A percentile compares a stretch with the other conserved stretches of the same genome.
phyloP scores from a whole-genome alignment of 495 filamentous ascomycete genomes.

The Hapsidospora chrysogenum region DNA sequence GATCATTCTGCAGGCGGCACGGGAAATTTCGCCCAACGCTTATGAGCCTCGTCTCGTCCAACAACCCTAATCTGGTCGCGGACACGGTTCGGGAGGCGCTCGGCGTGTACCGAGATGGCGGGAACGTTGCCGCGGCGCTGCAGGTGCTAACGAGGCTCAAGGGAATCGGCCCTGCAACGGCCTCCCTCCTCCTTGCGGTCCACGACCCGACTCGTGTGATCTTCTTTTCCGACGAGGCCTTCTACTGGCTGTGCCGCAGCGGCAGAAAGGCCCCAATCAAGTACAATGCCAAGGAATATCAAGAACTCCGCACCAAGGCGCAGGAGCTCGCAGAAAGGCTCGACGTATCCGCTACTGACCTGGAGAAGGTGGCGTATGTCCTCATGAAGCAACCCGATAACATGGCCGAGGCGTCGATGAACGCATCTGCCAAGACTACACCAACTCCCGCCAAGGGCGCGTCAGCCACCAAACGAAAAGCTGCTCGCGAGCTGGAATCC shows the following conservation, averaged over 20 bases:
- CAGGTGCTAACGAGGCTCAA: slow-evolving; percentile 31
- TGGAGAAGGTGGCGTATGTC: slow-evolving; percentile 57
- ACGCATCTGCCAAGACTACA: too few relatives aligned
- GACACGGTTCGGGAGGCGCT: slow-evolving; percentile 32
- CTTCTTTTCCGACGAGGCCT: slow-evolving; percentile 67
- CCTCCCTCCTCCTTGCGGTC: slow-evolving; percentile 50
- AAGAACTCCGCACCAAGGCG: slow-evolving; percentile 28
- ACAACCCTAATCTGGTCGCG: slow-evolving; percentile 24
- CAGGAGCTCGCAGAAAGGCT: slow-evolving; percentile 29
- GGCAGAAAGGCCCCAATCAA: slow-evolving; percentile 33
- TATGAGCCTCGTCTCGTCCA: slow-evolving; percentile 46
- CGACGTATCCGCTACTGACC: slow-evolving; percentile 34
- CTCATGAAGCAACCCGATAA: slow-evolving; percentile 20
- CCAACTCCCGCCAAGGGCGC: too few relatives aligned
- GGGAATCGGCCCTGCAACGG: slow-evolving; percentile 60
- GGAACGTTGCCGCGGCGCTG: slow-evolving; percentile 29
- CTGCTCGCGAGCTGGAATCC: too few relatives aligned
- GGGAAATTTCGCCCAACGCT: slow-evolving; percentile 55
- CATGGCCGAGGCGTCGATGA: too few relatives aligned
- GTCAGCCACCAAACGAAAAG: too few relatives aligned
- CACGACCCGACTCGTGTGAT: slow-evolving; percentile 38
- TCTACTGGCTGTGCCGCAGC: slow-evolving; percentile 41
- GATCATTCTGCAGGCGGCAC: slow-evolving; percentile 27
- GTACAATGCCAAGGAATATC: slow-evolving; percentile 51
- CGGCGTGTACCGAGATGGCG: slow-evolving; percentile 21